Conservation (phyloP, 106 monocot species). For the Dioscorea dumetorum region DNA sequence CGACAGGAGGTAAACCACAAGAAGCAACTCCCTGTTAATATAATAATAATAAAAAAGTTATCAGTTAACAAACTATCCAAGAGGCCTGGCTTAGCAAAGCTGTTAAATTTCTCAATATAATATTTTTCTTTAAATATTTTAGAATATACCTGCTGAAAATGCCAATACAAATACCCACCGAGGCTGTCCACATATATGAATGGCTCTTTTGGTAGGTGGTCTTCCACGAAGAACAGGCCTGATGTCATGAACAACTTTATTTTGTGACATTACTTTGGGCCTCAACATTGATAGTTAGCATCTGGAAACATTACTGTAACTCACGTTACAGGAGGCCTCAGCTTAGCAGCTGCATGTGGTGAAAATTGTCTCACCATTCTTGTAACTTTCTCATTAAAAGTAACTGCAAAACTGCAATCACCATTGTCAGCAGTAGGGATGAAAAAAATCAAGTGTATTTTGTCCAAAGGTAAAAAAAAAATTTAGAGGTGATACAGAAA, state of each 20-base stretch:
- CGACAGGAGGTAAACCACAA: slow-evolving; percentile 65
- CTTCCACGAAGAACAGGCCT: slow-evolving; percentile 95
- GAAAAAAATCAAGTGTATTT: no score
- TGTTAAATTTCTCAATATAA: no score
- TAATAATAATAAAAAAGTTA: neutral
- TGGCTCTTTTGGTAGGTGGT: slow-evolving; percentile 65
- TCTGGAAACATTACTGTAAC: neutral
- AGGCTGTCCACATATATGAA: slow-evolving; percentile 92
- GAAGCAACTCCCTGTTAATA: slow-evolving; percentile 54
- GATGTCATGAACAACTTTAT: slow-evolving; percentile 1
- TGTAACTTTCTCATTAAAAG: slow-evolving; percentile 84
- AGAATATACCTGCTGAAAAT: slow-evolving; percentile 57
- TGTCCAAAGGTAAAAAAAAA: no score
- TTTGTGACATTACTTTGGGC: neutral
- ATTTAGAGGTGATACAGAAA: no score
- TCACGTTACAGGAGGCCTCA: slow-evolving; percentile 84
- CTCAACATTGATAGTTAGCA: neutral
- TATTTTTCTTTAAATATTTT: neutral
- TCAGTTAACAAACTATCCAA: no score
- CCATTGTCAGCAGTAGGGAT: no score
- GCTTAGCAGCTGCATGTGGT: slow-evolving; percentile 79
- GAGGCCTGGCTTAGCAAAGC: no score
- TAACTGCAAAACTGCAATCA: slow-evolving; percentile 68
- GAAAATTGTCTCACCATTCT: slow-evolving; percentile 82
- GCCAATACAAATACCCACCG: slow-evolving; percentile 92